A percentile compares a stretch with the other conserved stretches of the same genome.
These are phyloP conservation scores for Diacronema lutheri DNA, from an alignment of 78 protist species.

Conservation along the genomic window DNA sequence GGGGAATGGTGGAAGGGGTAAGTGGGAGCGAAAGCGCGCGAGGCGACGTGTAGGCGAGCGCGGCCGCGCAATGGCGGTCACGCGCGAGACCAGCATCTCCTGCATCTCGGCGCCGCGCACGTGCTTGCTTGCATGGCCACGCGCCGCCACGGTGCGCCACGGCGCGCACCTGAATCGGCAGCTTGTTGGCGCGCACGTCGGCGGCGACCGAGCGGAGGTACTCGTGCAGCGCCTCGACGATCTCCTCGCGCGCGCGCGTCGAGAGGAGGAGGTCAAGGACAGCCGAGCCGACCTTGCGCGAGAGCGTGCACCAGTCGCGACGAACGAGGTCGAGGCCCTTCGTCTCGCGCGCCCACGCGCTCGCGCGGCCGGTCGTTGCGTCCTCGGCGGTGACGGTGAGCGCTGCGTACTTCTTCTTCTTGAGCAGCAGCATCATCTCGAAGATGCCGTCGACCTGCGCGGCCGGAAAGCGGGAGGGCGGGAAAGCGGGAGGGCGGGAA, in stretches of 20 bases:
- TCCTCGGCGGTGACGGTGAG: slow-evolving; percentile 30
- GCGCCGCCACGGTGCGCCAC: too few relatives aligned
- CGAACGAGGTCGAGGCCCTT: slow-evolving; percentile 98
- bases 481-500: too few relatives aligned
- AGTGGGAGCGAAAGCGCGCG: too few relatives aligned
- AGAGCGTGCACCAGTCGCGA: slow-evolving; percentile 96
- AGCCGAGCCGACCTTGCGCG: slow-evolving; percentile 61
- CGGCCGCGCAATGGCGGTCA: too few relatives aligned
- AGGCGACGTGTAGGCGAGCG: too few relatives aligned
- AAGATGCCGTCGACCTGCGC: slow-evolving; percentile 95
- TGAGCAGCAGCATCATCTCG: slow-evolving; percentile 83
- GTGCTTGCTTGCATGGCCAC: too few relatives aligned
- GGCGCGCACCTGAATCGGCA: not conserved
- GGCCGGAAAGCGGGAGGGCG: too few relatives aligned
- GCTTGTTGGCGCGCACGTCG: slow-evolving; percentile 5
- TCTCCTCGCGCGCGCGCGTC: slow-evolving; percentile 29
- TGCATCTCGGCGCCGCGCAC: too few relatives aligned
- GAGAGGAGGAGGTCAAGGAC: slow-evolving; percentile 66
- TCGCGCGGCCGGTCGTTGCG: too few relatives aligned
- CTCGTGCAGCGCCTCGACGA: slow-evolving; percentile 35
- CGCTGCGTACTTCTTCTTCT: slow-evolving; percentile 98
- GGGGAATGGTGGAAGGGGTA: too few relatives aligned
- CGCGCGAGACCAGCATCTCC: too few relatives aligned
- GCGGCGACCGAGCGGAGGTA: slow-evolving; percentile 29
- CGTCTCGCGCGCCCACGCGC: slow-evolving; percentile 39